Evolutionary conservation across 768 basidiomycete species (phyloP).

Genomic region (Cystobasidium ongulense): DNA sequence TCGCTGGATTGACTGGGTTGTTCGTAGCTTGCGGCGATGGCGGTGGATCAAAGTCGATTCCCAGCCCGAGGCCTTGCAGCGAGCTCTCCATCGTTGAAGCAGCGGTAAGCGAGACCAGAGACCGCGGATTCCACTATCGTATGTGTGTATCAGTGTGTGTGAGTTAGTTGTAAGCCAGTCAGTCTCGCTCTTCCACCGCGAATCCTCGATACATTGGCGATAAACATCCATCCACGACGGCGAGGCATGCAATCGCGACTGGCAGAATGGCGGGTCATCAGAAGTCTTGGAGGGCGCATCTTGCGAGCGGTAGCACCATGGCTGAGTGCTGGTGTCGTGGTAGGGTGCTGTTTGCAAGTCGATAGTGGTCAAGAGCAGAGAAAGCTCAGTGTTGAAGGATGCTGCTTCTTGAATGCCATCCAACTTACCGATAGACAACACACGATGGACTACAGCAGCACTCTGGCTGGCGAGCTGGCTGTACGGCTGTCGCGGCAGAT

Average conservation of each 20-base stretch:
- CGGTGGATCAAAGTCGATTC: constrained; percentile 23
- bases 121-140: too few relatives aligned
- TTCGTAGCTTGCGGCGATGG: constrained; percentile 4
- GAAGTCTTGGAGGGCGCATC: too few relatives aligned
- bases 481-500: neutral
- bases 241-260: neutral
- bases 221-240: neutral
- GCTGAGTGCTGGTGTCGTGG: too few relatives aligned
- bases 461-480: neutral
- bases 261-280: neutral
- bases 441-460: neutral
- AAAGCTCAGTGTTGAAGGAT: too few relatives aligned
- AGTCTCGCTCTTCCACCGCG: neutral
- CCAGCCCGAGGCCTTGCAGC: neutral
- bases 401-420: too few relatives aligned
- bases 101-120: too few relatives aligned
- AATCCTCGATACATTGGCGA: too few relatives aligned
- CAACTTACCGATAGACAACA: neutral
- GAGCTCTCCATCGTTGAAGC: neutral
- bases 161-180: neutral
- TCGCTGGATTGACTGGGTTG: constrained; percentile 4
- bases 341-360: too few relatives aligned
- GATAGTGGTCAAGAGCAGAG: too few relatives aligned
- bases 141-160: too few relatives aligned
- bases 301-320: too few relatives aligned